Percentiles rank a stretch among this genome's conserved stretches.
These are phyloP conservation scores for Kazachstania africana DNA, from an alignment of 805 yeast genomes.

Conservation along the genomic window DNA sequence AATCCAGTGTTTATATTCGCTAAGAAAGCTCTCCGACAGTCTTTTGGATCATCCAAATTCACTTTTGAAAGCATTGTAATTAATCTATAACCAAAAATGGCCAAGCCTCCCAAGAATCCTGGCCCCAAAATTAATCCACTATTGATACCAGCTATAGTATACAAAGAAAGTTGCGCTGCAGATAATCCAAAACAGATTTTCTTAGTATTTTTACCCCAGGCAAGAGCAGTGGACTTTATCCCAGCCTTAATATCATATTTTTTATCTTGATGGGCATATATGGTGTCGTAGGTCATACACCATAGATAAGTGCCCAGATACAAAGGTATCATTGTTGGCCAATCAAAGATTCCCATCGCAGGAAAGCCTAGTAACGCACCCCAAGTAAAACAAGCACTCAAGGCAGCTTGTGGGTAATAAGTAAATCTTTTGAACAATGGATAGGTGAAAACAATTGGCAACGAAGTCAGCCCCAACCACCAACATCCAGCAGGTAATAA, in stretches of 20 bases:
- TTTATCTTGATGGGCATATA: constrained; percentile 97
- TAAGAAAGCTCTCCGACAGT: constrained; percentile 75
- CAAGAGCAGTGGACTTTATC: constrained; percentile 87
- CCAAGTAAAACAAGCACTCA: constrained; percentile 85
- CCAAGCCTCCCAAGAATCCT: constrained; percentile 58
- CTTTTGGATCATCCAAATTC: constrained; percentile 63
- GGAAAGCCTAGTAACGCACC: constrained; percentile 91
- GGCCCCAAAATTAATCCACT: constrained; percentile 68
- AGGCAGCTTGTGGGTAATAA: constrained; percentile 81
- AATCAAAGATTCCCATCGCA: constrained; percentile 80
- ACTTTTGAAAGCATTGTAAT: constrained; percentile 59
- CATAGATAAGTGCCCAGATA: constrained; percentile 71
- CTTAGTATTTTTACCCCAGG: constrained; percentile 75
- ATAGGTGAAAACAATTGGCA: constrained; percentile 71
- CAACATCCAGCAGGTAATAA: constrained; percentile 75
- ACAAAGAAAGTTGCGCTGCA: constrained; percentile 52
- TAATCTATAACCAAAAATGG: constrained; percentile 58
- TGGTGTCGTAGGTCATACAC: constrained; percentile 93
- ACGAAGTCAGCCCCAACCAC: constrained; percentile 66
- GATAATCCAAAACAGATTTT: constrained; percentile 54
- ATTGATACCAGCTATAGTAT: constrained; percentile 56
- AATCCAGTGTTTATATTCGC: constrained; percentile 71
- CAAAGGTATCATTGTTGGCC: constrained; percentile 66
- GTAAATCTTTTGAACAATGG: constrained; percentile 93
- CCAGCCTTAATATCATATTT: constrained; percentile 80